phyloP scores from a whole-genome alignment of 2,329 filamentous ascomycete species.

The Aureobasidium vineae region DNA sequence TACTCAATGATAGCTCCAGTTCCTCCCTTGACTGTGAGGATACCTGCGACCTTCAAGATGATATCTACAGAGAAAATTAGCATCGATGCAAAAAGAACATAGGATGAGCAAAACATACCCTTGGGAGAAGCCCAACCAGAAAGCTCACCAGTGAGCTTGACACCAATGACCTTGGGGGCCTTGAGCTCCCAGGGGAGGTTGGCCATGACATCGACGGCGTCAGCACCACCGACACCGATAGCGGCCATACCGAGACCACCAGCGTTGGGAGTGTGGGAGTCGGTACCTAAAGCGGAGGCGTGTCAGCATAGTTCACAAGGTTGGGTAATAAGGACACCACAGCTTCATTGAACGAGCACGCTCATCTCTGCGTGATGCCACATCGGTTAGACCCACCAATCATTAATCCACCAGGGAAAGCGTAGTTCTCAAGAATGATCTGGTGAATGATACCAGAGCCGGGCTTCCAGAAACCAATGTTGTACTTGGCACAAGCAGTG shows the following conservation, averaged over 20 bases:
- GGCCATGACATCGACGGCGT: constrained; percentile 98
- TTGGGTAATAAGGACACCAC: no score
- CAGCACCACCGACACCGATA: constrained; percentile 96
- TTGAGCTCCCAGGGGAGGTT: constrained; percentile 97
- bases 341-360: no score
- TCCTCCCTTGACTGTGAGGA: constrained; percentile 95
- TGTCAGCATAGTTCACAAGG: neutral
- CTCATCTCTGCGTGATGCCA: no score
- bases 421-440: constrained; percentile 98
- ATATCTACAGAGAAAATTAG: constrained; percentile 63
- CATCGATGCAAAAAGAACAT: neutral
- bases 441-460: constrained; percentile 99
- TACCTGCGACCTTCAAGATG: constrained; percentile 95
- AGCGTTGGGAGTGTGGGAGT: constrained; percentile 96
- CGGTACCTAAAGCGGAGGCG: constrained; percentile 83
- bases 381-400: neutral
- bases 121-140: constrained; percentile 93
- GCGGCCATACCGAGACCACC: constrained; percentile 93
- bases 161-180: constrained; percentile 94
- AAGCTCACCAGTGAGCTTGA: constrained; percentile 86
- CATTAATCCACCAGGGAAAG: constrained; percentile 72
- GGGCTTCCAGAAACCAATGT: constrained; percentile 99
- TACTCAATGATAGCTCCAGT: constrained; percentile 59
- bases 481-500: constrained; percentile 94
- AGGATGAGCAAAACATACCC: constrained; percentile 55